phyloP scores from a whole-genome alignment of 2,329 filamentous ascomycete species.

The Colletotrichum euphorbiae region DNA sequence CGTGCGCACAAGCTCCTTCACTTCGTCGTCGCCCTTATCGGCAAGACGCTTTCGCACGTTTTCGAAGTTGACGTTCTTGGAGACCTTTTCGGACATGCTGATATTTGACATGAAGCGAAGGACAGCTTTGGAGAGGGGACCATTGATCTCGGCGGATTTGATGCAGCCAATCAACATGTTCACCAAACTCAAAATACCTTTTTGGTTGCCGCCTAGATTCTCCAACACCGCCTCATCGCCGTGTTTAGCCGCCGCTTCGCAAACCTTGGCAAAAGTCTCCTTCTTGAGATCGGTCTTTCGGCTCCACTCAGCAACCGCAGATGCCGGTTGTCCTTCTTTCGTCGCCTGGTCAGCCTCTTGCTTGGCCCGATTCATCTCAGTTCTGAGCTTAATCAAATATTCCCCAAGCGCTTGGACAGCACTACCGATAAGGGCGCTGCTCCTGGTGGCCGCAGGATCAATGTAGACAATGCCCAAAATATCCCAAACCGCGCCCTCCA shows the following conservation, averaged over 20 bases:
- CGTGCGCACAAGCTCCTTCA: slow-evolving; percentile 69
- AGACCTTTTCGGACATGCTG: slow-evolving; percentile 70
- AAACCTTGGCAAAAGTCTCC: slow-evolving; percentile 61
- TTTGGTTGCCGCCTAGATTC: slow-evolving; percentile 68
- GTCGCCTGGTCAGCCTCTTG: slow-evolving; percentile 57
- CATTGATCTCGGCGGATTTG: slow-evolving; percentile 63
- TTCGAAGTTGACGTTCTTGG: slow-evolving; percentile 74
- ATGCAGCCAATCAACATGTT: slow-evolving; percentile 67
- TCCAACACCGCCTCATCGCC: slow-evolving; percentile 67
- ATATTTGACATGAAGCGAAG: slow-evolving; percentile 71
- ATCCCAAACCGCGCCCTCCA: slow-evolving; percentile 65
- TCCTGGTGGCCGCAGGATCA: slow-evolving; percentile 53
- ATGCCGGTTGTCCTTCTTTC: slow-evolving; percentile 55
- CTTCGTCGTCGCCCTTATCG: slow-evolving; percentile 73
- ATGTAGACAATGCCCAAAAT: slow-evolving; percentile 62
- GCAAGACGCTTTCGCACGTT: slow-evolving; percentile 72
- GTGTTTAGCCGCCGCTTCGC: slow-evolving; percentile 65
- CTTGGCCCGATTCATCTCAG: slow-evolving; percentile 60
- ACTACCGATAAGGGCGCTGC: slow-evolving; percentile 55
- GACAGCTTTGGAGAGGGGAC: slow-evolving; percentile 66
- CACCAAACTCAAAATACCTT: slow-evolving; percentile 66
- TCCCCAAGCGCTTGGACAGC: slow-evolving; percentile 65
- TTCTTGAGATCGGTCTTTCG: slow-evolving; percentile 57
- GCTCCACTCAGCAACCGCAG: slow-evolving; percentile 53
- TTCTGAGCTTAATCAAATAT: slow-evolving; percentile 60